A percentile compares a stretch with the other conserved stretches of the same genome.
These are phyloP conservation scores for Pestalotiopsis sp. DNA, from an alignment of 2,329 filamentous ascomycete species.

Conservation along the genomic window DNA sequence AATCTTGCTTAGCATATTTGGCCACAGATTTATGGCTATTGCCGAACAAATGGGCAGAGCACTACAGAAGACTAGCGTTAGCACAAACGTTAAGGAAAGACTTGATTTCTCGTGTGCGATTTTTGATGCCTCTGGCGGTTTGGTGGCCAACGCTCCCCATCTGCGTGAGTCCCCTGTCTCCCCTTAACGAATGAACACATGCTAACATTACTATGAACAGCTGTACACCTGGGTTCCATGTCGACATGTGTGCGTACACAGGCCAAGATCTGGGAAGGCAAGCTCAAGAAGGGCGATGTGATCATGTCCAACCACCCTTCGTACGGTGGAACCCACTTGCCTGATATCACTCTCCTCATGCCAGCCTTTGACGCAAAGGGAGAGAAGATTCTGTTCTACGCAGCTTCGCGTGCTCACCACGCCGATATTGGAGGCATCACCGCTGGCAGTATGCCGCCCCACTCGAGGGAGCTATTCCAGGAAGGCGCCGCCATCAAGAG, in stretches of 20 bases:
- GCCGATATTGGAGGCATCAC: constrained; percentile 80
- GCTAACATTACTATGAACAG: background rate
- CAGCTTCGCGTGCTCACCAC: constrained; percentile 79
- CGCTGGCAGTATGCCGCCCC: constrained; percentile 75
- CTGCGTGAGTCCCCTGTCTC: constrained; percentile 44
- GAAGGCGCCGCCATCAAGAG: constrained; percentile 62
- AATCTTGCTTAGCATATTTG: constrained; percentile 78
- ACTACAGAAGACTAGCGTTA: constrained; percentile 78
- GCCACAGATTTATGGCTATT: constrained; percentile 83
- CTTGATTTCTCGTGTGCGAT: constrained; percentile 84
- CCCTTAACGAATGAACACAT: background rate
- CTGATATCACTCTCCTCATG: constrained; percentile 81
- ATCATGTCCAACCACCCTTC: constrained; percentile 85
- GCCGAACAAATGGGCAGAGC: constrained; percentile 83
- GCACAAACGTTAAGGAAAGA: constrained; percentile 80
- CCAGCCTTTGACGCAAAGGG: constrained; percentile 70
- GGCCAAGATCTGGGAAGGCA: constrained; percentile 78
- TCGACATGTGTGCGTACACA: constrained; percentile 81
- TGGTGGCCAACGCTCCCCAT: constrained; percentile 81
- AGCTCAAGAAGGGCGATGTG: constrained; percentile 77
- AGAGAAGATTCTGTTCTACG: constrained; percentile 79
- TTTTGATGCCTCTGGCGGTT: constrained; percentile 74
- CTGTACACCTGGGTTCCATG: constrained; percentile 82
- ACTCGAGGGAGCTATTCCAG: constrained; percentile 61
- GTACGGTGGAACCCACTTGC: constrained; percentile 81